These are phyloP conservation scores for Solanum chacoense DNA, from an alignment of 305 asterid species.

Conservation along the genomic window DNA sequence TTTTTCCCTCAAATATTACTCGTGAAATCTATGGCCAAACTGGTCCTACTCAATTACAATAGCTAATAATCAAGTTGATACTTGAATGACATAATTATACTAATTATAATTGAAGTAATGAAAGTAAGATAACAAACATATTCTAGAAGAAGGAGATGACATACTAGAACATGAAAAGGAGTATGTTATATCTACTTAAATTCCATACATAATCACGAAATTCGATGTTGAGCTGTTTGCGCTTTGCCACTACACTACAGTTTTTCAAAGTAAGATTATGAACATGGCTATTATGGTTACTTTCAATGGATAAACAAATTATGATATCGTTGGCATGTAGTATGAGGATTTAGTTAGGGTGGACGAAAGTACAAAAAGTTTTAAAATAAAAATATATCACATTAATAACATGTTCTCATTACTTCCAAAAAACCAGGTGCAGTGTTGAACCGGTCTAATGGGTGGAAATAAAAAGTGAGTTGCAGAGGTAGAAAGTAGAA, in stretches of 20 bases:
- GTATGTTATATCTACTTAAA: no score
- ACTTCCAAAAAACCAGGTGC: background rate
- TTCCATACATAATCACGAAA: background rate
- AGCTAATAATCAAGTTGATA: background rate
- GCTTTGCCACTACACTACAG: no score
- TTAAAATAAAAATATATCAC: no score
- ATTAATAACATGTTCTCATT: no score
- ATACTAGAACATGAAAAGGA: background rate
- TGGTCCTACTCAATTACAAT: background rate
- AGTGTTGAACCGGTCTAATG: background rate
- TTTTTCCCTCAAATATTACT: no score
- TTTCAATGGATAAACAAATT: background rate
- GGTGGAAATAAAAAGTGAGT: background rate
- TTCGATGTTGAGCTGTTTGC: background rate
- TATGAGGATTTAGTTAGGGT: background rate
- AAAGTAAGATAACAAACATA: background rate
- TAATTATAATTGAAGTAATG: background rate
- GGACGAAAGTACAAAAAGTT: background rate
- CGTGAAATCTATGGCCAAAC: no score
- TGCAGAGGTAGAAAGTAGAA: no score
- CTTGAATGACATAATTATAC: background rate
- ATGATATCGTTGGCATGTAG: background rate
- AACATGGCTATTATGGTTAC: background rate
- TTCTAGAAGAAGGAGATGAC: background rate
- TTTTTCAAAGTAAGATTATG: no score